Evolutionary conservation across 805 yeast genomes (phyloP), one percentile per base, ranked within the genome.

Genomic region (Clavispora phyllophila): DNA sequence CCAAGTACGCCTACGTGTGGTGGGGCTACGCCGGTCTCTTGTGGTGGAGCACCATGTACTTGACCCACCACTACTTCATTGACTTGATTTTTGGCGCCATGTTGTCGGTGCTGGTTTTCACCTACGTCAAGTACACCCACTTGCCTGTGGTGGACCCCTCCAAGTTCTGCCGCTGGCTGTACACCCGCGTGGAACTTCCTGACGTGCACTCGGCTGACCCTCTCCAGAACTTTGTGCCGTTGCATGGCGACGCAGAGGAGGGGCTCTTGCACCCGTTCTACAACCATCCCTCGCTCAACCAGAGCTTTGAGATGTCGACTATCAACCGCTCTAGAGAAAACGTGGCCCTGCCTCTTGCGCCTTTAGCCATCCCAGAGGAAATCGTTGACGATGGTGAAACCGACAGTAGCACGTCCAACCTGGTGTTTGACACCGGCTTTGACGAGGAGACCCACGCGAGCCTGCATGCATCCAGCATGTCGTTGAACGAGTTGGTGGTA

Each of bases 1-100:
- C 98, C 10, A 72, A 66, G 33, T 70, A 70, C 37, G 71, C 79
- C 1, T 80, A 84, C 7, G 46, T 86, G 6, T 86, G 88, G 73
- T 73, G 82, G 60, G 64, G 72, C 15, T 93, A 91, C 61, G 93
- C 88, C n/a, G 67, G 80, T 49, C 88, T 96, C 95, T 75, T 93
- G 53, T 91, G 98, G 98, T 93, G 96, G 95, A 78, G 93, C 39
- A 93, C 98, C 13, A 91, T 91, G 99, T 91, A 91, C 63, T 74
- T 91, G 57, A 91, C 97, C 0, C 99, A 91, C 65, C 99, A 91
- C 66, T 91, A 91, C 62, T 93, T 93, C 58, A 80, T 91, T 46
- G 98, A 91, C 61, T 77, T 91, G 41, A 87, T 87, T 56, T 91
- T 87, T n/a, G 99, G 99, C 18, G 91, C 96, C 2, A 75, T 81